These are phyloP conservation scores for Aspergillus unguis DNA, from an alignment of 2,329 filamentous ascomycete species.

Conservation along the genomic window DNA sequence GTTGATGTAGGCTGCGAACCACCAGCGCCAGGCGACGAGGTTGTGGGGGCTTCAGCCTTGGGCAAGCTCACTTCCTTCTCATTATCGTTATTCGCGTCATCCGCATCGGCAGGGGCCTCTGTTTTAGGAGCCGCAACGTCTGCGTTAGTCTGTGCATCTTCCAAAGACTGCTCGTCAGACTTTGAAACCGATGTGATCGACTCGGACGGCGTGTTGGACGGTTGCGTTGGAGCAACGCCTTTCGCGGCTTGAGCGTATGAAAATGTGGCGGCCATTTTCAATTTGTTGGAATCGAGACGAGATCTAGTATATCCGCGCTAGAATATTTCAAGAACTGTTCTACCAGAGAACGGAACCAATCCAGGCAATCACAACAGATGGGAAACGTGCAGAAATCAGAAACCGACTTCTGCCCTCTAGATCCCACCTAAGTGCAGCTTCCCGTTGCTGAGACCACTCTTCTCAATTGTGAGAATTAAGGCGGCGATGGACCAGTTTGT, in stretches of 20 bases:
- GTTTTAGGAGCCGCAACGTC: conserved; percentile 44
- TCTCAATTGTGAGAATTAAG: conserved; percentile 11
- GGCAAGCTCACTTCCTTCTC: conserved; percentile 35
- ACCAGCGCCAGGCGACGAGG: conserved; percentile 55
- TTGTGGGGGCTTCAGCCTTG: conserved; percentile 36
- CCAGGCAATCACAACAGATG: conserved; percentile 23
- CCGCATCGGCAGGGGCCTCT: conserved; percentile 41
- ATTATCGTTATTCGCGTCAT: conserved; percentile 33
- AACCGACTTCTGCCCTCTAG: conserved; percentile 26
- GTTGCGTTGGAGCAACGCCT: conserved; percentile 58
- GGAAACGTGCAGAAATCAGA: conserved; percentile 18
- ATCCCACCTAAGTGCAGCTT: conserved; percentile 28
- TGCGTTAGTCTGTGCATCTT: conserved; percentile 25
- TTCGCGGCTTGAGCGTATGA: conserved; percentile 96
- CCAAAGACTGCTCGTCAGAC: conserved; percentile 29
- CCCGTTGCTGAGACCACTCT: conserved; percentile 22
- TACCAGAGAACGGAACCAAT: conserved; percentile 26
- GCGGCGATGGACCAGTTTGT: no score
- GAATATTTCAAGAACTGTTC: conserved; percentile 18
- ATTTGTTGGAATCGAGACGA: conserved; percentile 8
- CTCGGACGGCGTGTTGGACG: conserved; percentile 41
- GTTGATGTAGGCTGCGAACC: conserved; percentile 53
- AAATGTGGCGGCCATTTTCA: conserved; percentile 57
- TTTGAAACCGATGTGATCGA: conserved; percentile 29
- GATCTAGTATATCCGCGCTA: conserved; percentile 21